Percentiles rank a stretch among this genome's conserved stretches.
Evolutionary conservation across 2,329 filamentous ascomycete species (phyloP).

Genomic region (Teratosphaeria destructans): DNA sequence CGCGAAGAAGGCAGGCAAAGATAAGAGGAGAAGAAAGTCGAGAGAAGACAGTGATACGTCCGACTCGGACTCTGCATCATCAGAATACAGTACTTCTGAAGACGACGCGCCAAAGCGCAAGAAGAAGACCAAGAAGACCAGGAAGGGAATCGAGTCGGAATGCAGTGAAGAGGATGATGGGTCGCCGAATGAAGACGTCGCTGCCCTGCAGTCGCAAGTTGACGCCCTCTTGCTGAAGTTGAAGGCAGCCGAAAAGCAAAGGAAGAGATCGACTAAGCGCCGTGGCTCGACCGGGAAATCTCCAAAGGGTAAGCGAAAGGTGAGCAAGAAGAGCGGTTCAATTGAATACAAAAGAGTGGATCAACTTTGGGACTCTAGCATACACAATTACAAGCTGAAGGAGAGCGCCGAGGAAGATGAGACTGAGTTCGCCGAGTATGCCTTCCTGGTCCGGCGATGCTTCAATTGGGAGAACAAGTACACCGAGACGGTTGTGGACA

Average conservation of each 20-base stretch:
- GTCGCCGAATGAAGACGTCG: conserved; percentile 10
- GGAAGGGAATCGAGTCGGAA: neutral
- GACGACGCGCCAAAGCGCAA: conserved; percentile 12
- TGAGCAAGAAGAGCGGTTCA: conserved; percentile 30
- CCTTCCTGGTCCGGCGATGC: conserved; percentile 71
- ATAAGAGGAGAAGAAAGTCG: conserved; percentile 14
- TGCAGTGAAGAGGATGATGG: conserved; percentile 3
- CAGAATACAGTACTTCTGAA: conserved; percentile 12
- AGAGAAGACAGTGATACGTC: conserved; percentile 4
- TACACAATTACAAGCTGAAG: conserved; percentile 57
- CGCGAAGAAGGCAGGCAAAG: conserved; percentile 12
- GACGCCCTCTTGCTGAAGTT: conserved; percentile 13
- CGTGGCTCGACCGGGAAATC: conserved; percentile 6
- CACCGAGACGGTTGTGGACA: conserved; percentile 62
- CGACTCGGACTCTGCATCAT: conserved; percentile 6
- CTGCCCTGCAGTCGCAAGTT: conserved; percentile 2
- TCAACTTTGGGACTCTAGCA: conserved; percentile 47
- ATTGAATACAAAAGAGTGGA: conserved; percentile 62
- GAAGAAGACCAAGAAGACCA: conserved; percentile 12
- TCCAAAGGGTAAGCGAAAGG: conserved; percentile 14
- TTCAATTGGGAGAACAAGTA: conserved; percentile 83
- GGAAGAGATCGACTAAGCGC: conserved; percentile 11
- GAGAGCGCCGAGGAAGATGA: conserved; percentile 56
- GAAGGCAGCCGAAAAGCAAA: conserved; percentile 11
- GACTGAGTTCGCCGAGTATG: conserved; percentile 64